Base-by-base conservation (phyloP, 352 stramenopile genomes). In the Elongisporangium prolatum region DNA sequence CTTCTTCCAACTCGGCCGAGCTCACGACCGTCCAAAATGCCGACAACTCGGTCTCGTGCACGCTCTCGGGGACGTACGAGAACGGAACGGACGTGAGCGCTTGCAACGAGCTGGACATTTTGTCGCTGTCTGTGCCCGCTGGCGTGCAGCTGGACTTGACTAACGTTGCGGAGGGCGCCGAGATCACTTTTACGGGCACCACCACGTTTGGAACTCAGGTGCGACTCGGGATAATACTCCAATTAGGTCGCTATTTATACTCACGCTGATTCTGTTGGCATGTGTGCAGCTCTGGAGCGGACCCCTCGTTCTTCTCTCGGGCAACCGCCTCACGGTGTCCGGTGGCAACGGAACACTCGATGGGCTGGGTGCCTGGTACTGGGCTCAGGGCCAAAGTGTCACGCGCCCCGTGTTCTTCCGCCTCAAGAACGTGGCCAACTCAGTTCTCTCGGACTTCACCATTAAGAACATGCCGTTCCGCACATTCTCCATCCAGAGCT, bases 291-390 rank as follows among this genome's bases (percentile, higher is more conserved):
- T 65, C n/a, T 77, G 66, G 66, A 64, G 65, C 0, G 69, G 69
- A 2, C 69, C 66, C 20, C 63, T 77, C 13, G 54, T 77, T n/a
- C 56, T 65, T 16, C 51, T 77, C 18, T 57, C 60, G 14, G 69
- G 67, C 50, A 67, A 51, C 1, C 51, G 68, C 34, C 21, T 78
- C 24, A 74, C 48, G n/a, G 61, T 78, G 14, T 57, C 61, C 21
- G 71, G 71, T 6, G 70, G 70, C 34, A 48, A 63, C 18, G 70
- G 70, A 18, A 72, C 64, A 11, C 62, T 78, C 13, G 70, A 78
- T n/a, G 70, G 70, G n/a, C 64, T 75, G 50, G 67, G 70, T 0
- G 21, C 52, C 9, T 73, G 63, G 67, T 78, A 78, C 64, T 78
- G 67, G 71, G 63, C 61, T 25, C 59, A 79, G 48, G 65, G 59